Percentiles rank a stretch among this genome's conserved stretches.
phyloP scores from a whole-genome alignment of 495 filamentous ascomycete species.

The Penicillium canariense region DNA sequence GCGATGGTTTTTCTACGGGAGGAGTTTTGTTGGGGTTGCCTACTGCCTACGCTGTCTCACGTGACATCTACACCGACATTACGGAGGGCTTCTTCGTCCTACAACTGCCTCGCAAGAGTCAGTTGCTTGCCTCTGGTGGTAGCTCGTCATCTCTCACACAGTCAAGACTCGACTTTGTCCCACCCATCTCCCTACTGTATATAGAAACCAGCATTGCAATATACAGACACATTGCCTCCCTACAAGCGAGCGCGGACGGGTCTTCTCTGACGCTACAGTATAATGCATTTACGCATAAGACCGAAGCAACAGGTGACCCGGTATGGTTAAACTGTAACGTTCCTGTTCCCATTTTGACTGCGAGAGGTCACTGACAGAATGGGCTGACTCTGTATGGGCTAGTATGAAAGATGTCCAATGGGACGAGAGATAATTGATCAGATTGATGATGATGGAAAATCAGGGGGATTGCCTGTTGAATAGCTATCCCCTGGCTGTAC shows the following conservation, averaged over 20 bases:
- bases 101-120: slow-evolving; percentile 10
- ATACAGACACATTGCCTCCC: slow-evolving; percentile 6
- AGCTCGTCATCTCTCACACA: slow-evolving; percentile 12
- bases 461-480: too few species aligned
- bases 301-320: too few species aligned
- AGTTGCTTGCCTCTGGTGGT: slow-evolving; percentile 8
- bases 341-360: neutral
- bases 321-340: neutral
- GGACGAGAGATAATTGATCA: too few species aligned
- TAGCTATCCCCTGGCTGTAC: too few species aligned
- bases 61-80: too few species aligned
- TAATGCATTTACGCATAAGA: too few species aligned
- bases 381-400: too few species aligned
- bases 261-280: neutral
- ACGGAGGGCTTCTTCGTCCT: too few species aligned
- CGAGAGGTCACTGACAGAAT: neutral
- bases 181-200: neutral
- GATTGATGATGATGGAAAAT: too few species aligned
- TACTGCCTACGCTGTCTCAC: too few species aligned
- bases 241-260: neutral
- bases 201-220: slow-evolving; percentile 3
- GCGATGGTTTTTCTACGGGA: neutral
- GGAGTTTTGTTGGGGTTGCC: too few species aligned
- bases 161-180: slow-evolving; percentile 7
- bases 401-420: too few species aligned